Conservation (phyloP, 192 early-diverging fungal species). For the Irineochytrium annulatum region DNA sequence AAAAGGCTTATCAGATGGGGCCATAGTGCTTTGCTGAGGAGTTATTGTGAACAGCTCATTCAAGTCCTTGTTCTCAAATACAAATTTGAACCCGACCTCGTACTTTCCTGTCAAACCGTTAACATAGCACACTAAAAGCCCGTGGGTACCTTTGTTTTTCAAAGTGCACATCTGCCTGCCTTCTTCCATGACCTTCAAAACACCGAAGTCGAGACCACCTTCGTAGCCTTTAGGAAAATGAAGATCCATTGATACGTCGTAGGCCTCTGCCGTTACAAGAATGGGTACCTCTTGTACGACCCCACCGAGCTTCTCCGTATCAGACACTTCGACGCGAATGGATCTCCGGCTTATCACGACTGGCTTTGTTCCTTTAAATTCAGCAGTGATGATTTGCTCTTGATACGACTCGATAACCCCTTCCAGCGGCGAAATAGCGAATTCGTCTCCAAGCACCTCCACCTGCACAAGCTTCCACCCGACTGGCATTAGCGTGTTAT, state of each 20-base stretch:
- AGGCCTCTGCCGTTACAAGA: slow-evolving; percentile 57
- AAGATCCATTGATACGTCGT: slow-evolving; percentile 59
- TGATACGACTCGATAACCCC: slow-evolving; percentile 42
- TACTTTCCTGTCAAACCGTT: too few species aligned
- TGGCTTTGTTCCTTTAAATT: slow-evolving; percentile 52
- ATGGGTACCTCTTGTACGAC: slow-evolving; percentile 54
- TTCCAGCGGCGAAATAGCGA: slow-evolving; percentile 48
- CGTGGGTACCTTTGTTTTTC: slow-evolving; percentile 33
- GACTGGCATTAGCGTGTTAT: slow-evolving; percentile 48
- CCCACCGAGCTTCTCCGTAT: slow-evolving; percentile 51
- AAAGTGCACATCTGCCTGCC: slow-evolving; percentile 46
- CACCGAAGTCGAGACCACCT: slow-evolving; percentile 58
- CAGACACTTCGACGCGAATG: slow-evolving; percentile 51
- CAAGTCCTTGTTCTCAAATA: slow-evolving; percentile 48
- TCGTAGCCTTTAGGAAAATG: slow-evolving; percentile 63
- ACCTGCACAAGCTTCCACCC: slow-evolving; percentile 53
- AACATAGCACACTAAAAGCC: too few species aligned
- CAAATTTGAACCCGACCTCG: slow-evolving; percentile 57
- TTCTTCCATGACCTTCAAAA: slow-evolving; percentile 52
- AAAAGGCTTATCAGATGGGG: slow-evolving; percentile 61
- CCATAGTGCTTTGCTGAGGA: slow-evolving; percentile 49
- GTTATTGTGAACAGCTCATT: slow-evolving; percentile 47
- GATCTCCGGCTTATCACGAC: slow-evolving; percentile 45
- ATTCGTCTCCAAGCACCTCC: slow-evolving; percentile 58
- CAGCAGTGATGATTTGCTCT: slow-evolving; percentile 47